These are phyloP conservation scores for Nigrograna mackinnonii DNA, from an alignment of 2,329 filamentous ascomycete genomes.

Conservation along the genomic window DNA sequence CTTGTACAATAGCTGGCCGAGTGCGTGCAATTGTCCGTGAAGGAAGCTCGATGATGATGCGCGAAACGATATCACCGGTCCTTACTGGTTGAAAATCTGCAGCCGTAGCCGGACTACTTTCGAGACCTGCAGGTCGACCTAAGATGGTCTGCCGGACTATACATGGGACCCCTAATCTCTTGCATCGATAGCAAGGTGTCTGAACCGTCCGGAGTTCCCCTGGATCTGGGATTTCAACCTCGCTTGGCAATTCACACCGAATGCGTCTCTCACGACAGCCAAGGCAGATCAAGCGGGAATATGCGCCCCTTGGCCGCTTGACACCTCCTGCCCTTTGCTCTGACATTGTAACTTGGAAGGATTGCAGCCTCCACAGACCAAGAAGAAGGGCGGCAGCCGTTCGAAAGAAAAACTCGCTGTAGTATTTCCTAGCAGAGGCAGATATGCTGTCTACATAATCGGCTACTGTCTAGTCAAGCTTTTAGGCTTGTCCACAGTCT, in stretches of 20 bases:
- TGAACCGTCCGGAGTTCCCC: slow-evolving; percentile 16
- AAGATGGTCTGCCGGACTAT: slow-evolving; percentile 16
- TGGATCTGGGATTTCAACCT: slow-evolving; percentile 14
- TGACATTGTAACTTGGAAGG: slow-evolving; percentile 8
- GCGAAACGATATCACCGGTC: slow-evolving; percentile 10
- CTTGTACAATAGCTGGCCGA: slow-evolving; percentile 7
- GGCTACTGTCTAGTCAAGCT: slow-evolving; percentile 3
- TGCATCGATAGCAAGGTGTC: slow-evolving; percentile 19
- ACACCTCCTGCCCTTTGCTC: slow-evolving; percentile 5
- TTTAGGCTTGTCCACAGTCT: slow-evolving; percentile 4
- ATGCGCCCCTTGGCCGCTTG: slow-evolving; percentile 16
- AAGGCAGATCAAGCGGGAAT: slow-evolving; percentile 20
- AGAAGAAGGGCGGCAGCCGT: slow-evolving; percentile 7
- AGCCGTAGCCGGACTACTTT: slow-evolving; percentile 8
- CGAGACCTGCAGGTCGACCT: slow-evolving; percentile 11
- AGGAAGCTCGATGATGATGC: slow-evolving; percentile 11
- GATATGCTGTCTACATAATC: slow-evolving; percentile 8
- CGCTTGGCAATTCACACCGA: slow-evolving; percentile 17
- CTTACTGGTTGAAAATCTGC: slow-evolving; percentile 4
- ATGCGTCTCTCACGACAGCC: slow-evolving; percentile 21
- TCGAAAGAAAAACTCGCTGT: too few species aligned
- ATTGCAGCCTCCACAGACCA: slow-evolving; percentile 6
- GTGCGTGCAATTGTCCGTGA: slow-evolving; percentile 6
- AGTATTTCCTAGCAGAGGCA: too few species aligned
- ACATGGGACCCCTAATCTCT: slow-evolving; percentile 15